phyloP scores from a whole-genome alignment of 768 basidiomycete species.

The Trametes coccinea region DNA sequence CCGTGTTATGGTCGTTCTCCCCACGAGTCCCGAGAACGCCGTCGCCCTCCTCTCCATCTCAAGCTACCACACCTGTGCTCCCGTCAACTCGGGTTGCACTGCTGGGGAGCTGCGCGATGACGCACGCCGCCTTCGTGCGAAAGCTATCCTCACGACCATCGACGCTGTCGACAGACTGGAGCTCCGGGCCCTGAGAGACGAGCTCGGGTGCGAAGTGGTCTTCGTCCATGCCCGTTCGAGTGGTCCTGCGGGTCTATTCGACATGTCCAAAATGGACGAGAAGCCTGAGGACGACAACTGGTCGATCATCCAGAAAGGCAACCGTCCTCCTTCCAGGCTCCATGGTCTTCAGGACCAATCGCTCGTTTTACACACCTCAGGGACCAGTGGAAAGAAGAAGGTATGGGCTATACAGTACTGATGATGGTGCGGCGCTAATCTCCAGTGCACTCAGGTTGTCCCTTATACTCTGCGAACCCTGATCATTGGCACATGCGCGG shows the following conservation, averaged over 20 bases:
- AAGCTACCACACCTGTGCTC: conserved; percentile 47
- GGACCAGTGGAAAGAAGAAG: conserved; percentile 58
- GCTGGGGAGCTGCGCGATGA: conserved; percentile 46
- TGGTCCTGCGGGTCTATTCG: conserved; percentile 44
- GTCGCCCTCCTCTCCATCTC: conserved; percentile 46
- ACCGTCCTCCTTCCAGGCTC: conserved; percentile 30
- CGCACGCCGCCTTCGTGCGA: conserved; percentile 39
- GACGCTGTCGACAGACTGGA: conserved; percentile 43
- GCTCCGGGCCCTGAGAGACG: conserved; percentile 33
- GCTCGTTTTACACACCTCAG: conserved; percentile 59
- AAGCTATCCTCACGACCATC: conserved; percentile 43
- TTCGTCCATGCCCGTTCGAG: conserved; percentile 35
- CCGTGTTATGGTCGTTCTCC: conserved; percentile 46
- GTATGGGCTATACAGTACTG: not conserved
- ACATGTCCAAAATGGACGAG: conserved; percentile 35
- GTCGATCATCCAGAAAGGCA: conserved; percentile 10
- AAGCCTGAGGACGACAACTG: conserved; percentile 16
- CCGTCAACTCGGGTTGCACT: conserved; percentile 49
- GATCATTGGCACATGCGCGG: conserved; percentile 47
- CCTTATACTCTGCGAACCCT: conserved; percentile 45
- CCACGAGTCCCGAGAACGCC: conserved; percentile 48
- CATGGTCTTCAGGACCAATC: conserved; percentile 48
- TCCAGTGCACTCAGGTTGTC: conserved; percentile 33
- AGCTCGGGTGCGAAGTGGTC: conserved; percentile 43
- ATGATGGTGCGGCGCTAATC: not conserved